Evolutionary conservation across 2,329 filamentous ascomycete genomes (phyloP).

Genomic region (Mycosphaerelloides madeirae): DNA sequence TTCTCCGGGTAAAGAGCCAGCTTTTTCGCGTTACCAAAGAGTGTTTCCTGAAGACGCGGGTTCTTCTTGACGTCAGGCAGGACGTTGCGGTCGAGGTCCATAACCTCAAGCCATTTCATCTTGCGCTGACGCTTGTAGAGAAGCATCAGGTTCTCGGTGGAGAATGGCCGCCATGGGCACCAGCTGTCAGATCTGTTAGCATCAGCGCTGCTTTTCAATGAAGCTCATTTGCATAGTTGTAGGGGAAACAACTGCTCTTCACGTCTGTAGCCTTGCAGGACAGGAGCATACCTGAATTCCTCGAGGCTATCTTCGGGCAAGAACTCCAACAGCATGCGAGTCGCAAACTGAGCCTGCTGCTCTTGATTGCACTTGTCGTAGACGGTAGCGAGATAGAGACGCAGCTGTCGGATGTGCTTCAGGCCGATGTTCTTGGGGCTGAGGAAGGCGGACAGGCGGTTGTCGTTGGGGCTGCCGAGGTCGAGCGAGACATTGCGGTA

Average conservation of each 20-base stretch:
- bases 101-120: constrained; percentile 47
- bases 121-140: constrained; percentile 47
- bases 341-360: constrained; percentile 44
- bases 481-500: constrained; percentile 47
- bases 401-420: constrained; percentile 42
- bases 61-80: constrained; percentile 41
- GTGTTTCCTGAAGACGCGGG: constrained; percentile 33
- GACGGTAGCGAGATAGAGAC: constrained; percentile 44
- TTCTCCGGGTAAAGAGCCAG: constrained; percentile 47
- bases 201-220: constrained; percentile 9
- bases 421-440: constrained; percentile 46
- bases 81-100: constrained; percentile 42
- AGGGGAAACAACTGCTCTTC: constrained; percentile 4
- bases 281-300: constrained; percentile 38
- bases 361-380: constrained; percentile 41
- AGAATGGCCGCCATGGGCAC: constrained; percentile 48
- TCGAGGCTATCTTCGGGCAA: constrained; percentile 47
- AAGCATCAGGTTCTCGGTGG: constrained; percentile 44
- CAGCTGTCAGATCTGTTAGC: constrained; percentile 33
- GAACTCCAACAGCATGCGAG: constrained; percentile 47
- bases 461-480: constrained; percentile 42
- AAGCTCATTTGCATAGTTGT: neutral
- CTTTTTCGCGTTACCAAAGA: constrained; percentile 41
- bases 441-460: constrained; percentile 42
- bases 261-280: constrained; percentile 3